phyloP scores from a whole-genome alignment of 495 filamentous ascomycete species.

The Penicillium simplicissimum region DNA sequence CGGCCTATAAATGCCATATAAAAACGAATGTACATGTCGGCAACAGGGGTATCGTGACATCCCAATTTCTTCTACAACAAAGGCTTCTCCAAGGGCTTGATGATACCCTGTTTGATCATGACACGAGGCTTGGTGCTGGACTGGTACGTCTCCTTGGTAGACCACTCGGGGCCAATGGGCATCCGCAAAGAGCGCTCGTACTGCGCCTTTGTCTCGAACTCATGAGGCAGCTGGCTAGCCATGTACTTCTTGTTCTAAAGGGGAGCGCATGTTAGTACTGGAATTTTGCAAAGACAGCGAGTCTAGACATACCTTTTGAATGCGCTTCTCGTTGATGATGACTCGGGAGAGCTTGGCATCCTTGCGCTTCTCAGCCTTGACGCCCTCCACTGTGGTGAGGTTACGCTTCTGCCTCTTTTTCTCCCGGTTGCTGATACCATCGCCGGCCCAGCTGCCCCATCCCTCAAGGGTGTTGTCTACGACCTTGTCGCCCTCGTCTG shows the following conservation, averaged over 20 bases:
- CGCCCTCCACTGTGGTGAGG: slow-evolving; percentile 71
- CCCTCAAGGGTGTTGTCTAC: slow-evolving; percentile 84
- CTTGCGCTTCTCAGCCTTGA: slow-evolving; percentile 73
- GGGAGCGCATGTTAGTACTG: slow-evolving; percentile 29
- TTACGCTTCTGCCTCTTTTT: slow-evolving; percentile 62
- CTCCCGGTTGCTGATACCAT: slow-evolving; percentile 68
- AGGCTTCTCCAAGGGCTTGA: slow-evolving; percentile 84
- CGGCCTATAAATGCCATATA: neutral
- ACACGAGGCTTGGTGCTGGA: slow-evolving; percentile 86
- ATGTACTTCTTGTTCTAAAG: slow-evolving; percentile 82
- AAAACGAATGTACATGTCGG: slow-evolving; percentile 14
- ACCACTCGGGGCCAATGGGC: slow-evolving; percentile 92
- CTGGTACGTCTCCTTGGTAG: slow-evolving; percentile 91
- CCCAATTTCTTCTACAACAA: slow-evolving; percentile 47
- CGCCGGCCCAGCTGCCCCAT: slow-evolving; percentile 89
- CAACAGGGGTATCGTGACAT: slow-evolving; percentile 9
- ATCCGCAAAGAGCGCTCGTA: slow-evolving; percentile 87
- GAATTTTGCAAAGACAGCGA: neutral
- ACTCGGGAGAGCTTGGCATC: slow-evolving; percentile 79
- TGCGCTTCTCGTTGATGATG: slow-evolving; percentile 88
- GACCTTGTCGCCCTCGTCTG: slow-evolving; percentile 82
- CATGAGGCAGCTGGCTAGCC: slow-evolving; percentile 77
- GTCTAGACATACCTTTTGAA: slow-evolving; percentile 73
- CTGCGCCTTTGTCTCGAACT: slow-evolving; percentile 81
- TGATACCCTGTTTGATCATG: slow-evolving; percentile 89